Conservation (phyloP, 306 rosid genomes). For the Senna tora region DNA sequence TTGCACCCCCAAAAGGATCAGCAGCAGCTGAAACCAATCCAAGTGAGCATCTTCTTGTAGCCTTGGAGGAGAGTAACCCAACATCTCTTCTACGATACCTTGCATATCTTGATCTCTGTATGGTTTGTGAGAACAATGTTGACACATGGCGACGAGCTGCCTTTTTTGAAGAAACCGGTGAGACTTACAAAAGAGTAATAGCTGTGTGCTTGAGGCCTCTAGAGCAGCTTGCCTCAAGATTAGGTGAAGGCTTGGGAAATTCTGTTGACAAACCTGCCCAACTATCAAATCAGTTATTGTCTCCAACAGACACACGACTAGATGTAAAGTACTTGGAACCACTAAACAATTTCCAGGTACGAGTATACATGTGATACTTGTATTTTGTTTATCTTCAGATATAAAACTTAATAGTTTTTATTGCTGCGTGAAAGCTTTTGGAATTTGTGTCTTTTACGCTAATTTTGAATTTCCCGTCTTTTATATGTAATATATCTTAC, state of each 20-base stretch:
- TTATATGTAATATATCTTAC: not conserved
- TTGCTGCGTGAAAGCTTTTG: constrained; percentile 7
- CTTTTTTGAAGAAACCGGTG: constrained; percentile 93
- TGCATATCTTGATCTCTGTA: constrained; percentile 92
- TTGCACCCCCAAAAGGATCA: constrained; percentile 97
- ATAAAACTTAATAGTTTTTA: not conserved
- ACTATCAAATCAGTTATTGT: constrained; percentile 66
- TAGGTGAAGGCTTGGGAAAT: constrained; percentile 69
- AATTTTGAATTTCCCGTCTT: constrained; percentile 18
- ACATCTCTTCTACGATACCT: constrained; percentile 86
- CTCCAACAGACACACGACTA: constrained; percentile 62
- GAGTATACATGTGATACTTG: constrained; percentile 2
- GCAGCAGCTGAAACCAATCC: constrained; percentile 99
- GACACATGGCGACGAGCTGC: constrained; percentile 96
- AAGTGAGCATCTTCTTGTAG: constrained; percentile 85
- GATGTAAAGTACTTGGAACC: constrained; percentile 60
- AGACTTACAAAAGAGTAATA: constrained; percentile 84
- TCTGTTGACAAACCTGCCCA: constrained; percentile 57
- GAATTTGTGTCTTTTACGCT: not conserved
- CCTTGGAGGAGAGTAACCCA: constrained; percentile 84
- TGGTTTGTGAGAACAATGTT: constrained; percentile 95
- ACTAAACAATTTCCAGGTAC: constrained; percentile 79
- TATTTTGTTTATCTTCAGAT: constrained; percentile 10
- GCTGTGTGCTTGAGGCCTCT: constrained; percentile 82
- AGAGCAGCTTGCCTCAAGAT: constrained; percentile 70